Percentiles rank a stretch among this genome's conserved stretches.
Evolutionary conservation across 1,284 basidiomycete species (phyloP).

Genomic region (Naganishia sp.): DNA sequence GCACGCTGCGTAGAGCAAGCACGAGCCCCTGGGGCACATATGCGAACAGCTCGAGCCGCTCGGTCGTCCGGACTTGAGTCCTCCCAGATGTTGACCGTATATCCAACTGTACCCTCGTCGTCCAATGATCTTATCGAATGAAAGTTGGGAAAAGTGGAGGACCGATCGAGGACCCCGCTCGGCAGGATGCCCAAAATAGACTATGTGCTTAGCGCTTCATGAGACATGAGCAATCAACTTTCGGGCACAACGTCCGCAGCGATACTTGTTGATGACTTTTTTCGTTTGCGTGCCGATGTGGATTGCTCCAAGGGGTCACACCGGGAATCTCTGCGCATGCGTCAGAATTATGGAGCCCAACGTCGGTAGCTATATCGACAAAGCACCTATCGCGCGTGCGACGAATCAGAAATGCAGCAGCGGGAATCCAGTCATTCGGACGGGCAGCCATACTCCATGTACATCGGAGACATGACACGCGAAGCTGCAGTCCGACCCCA

Average conservation of each 20-base stretch:
- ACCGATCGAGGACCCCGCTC: slow-evolving; percentile 2
- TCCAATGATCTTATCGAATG: slow-evolving; percentile 14
- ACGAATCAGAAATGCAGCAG: too few species aligned
- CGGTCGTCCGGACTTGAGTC: too few species aligned
- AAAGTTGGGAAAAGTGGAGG: not conserved
- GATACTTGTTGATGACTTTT: not conserved
- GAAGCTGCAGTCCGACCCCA: not conserved
- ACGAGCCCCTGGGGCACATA: too few species aligned
- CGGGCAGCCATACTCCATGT: too few species aligned
- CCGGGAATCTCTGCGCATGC: not conserved
- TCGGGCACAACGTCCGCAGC: not conserved
- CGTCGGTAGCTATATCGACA: too few species aligned
- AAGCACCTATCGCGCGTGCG: too few species aligned
- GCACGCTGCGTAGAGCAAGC: too few species aligned
- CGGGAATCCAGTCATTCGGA: not conserved
- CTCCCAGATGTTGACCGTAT: too few species aligned
- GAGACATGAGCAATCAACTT: not conserved
- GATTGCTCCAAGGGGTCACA: not conserved
- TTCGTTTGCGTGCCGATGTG: slow-evolving; percentile 22
- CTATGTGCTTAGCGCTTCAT: not conserved
- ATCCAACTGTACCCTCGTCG: too few species aligned
- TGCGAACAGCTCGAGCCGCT: too few species aligned
- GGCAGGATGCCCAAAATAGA: slow-evolving; percentile 22
- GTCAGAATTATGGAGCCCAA: not conserved
- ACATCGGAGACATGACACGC: not conserved